A percentile compares a stretch with the other conserved stretches of the same genome.
These are phyloP conservation scores for Vanderwaltozyma verrucispora DNA, from an alignment of 805 yeast species.

Conservation along the genomic window DNA sequence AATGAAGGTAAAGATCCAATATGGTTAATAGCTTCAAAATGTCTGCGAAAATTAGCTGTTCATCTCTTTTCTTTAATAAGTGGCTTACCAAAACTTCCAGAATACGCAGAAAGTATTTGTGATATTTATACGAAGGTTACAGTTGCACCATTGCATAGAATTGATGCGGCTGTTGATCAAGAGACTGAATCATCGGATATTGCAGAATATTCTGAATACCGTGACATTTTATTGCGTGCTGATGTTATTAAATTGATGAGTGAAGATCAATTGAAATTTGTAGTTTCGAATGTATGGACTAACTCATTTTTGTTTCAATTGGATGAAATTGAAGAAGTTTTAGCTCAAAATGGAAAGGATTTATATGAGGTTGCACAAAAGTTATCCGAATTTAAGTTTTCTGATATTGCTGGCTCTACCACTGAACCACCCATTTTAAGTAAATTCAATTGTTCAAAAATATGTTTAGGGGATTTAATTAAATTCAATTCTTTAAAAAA, in stretches of 20 bases:
- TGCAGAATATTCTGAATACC: conserved; percentile 34
- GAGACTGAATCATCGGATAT: conserved; percentile 38
- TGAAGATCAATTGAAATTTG: conserved; percentile 30
- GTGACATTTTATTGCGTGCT: conserved; percentile 33
- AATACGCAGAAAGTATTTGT: conserved; percentile 7
- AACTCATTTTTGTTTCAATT: conserved; percentile 50
- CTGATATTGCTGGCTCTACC: conserved; percentile 54
- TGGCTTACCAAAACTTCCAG: conserved; percentile 2
- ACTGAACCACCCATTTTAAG: conserved; percentile 35
- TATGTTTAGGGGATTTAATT: conserved; percentile 47
- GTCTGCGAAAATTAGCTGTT: conserved; percentile 30
- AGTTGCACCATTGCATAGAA: conserved; percentile 17
- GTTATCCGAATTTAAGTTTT: conserved; percentile 35
- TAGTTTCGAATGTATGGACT: conserved; percentile 42
- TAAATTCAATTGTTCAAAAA: conserved; percentile 40
- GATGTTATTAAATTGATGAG: conserved; percentile 25
- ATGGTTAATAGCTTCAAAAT: conserved; percentile 44
- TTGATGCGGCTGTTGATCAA: conserved; percentile 19
- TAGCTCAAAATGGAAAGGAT: conserved; percentile 20
- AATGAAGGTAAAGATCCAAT: conserved; percentile 25
- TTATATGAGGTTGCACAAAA: conserved; percentile 31
- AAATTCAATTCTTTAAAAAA: conserved; percentile 28
- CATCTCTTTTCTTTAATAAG: conserved; percentile 11
- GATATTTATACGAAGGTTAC: conserved; percentile 27
- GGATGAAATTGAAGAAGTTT: conserved; percentile 42